These are phyloP conservation scores for Ophiocordyceps australis DNA, from an alignment of 2,329 filamentous ascomycete genomes.

Conservation along the genomic window DNA sequence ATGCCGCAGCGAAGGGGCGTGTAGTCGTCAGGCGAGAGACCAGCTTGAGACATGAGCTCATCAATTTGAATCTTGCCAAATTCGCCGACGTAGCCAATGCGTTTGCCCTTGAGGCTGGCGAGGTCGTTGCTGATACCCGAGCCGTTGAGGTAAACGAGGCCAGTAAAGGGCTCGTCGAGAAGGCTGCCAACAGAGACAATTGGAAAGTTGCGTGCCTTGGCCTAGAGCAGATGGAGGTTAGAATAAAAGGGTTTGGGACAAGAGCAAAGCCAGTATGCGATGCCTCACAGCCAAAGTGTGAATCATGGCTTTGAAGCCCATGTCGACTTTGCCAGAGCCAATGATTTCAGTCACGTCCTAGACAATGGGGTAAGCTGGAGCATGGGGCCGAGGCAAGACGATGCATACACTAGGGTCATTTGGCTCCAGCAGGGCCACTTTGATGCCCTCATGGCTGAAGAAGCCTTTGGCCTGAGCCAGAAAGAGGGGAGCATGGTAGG, in stretches of 20 bases:
- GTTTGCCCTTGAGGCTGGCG: slow-evolving; percentile 55
- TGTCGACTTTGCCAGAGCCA: slow-evolving; percentile 55
- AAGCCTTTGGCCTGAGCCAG: slow-evolving; percentile 60
- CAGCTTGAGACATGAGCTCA: slow-evolving; percentile 61
- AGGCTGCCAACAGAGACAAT: slow-evolving; percentile 56
- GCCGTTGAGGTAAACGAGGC: slow-evolving; percentile 57
- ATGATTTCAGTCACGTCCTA: slow-evolving; percentile 70
- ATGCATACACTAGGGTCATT: slow-evolving; percentile 52
- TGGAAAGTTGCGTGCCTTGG: slow-evolving; percentile 59
- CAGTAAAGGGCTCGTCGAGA: slow-evolving; percentile 65
- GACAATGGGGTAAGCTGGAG: too few species aligned
- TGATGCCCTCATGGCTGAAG: slow-evolving; percentile 59
- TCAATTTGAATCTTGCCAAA: slow-evolving; percentile 77
- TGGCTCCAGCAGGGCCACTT: slow-evolving; percentile 60
- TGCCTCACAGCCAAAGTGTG: slow-evolving; percentile 54
- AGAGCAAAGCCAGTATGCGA: too few species aligned
- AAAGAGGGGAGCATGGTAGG: slow-evolving; percentile 64
- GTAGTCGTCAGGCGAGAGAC: slow-evolving; percentile 56
- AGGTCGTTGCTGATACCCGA: slow-evolving; percentile 63
- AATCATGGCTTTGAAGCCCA: slow-evolving; percentile 75
- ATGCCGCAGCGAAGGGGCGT: slow-evolving; percentile 63
- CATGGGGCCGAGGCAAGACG: not conserved
- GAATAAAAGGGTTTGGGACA: too few species aligned
- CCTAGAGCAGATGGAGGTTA: slow-evolving; percentile 18
- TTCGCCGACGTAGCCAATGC: slow-evolving; percentile 64